Evolutionary conservation across 805 yeast species (phyloP), one percentile per base, ranked within the genome.

Genomic region (Candida incommunis): DNA sequence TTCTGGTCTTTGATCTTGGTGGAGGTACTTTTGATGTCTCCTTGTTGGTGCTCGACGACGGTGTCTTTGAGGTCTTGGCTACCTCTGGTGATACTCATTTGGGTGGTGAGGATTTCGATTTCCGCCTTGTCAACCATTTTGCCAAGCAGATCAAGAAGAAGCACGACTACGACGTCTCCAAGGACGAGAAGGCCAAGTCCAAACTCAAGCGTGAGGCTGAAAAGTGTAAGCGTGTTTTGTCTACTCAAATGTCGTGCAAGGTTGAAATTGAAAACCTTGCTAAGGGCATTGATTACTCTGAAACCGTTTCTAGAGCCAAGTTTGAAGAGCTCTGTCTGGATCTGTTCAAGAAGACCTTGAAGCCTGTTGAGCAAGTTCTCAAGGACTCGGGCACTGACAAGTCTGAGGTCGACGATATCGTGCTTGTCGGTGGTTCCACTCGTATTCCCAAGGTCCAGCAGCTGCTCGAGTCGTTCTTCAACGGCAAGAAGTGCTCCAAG

Each of bases 391-490:
- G 88, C 64, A 74, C 88, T 52, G 79, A 80, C 67, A 83, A 83
- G 70, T 70, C 80, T 52, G 95, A 85, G 57, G 77, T 90, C 58
- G 86, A 90, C 66, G 98, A 90, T 61, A 87, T 90, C 62, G 97
- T 90, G 41, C 73, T 90, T 45, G 98, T 90, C 62, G 98, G 98
- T 75, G 98, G 98, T 69, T 90, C 98, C 35, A 92, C 98, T 46
- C 85, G 97, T 76, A 92, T 90, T 71, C 98, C 97, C 70, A 92
- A 87, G 76, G 90, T 90, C 57, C 97, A 88, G 73, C 82, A 84
- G 70, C 75, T 90, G 59, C 76, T 90, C 56, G 94, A 90, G 70
- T 75, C 81, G 53, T 87, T 69, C 76, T 90, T 90, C 64, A 79
- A 82, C 61, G 95, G 95, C 59, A 90, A 92, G 76, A 87, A 87